phyloP scores from a whole-genome alignment of 768 basidiomycete species.

The Podaxis rugospora region DNA sequence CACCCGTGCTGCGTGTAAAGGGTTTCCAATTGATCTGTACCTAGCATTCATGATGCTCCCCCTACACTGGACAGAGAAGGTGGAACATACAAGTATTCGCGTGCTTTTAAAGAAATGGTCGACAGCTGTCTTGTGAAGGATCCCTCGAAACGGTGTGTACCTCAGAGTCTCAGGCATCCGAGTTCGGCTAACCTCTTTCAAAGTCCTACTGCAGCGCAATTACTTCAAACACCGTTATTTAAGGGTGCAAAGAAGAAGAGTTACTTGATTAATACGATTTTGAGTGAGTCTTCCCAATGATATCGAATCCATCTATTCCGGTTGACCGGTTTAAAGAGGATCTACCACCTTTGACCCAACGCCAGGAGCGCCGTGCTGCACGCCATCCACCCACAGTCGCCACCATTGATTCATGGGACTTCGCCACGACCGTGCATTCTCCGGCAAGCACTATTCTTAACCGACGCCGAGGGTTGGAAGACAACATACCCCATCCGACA shows the following conservation, averaged over 20 bases:
- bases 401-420: slow-evolving; percentile 82
- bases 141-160: slow-evolving; percentile 61
- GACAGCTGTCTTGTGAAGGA: slow-evolving; percentile 84
- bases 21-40: slow-evolving; percentile 4
- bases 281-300: slow-evolving; percentile 36
- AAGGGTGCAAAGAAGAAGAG: slow-evolving; percentile 72
- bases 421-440: slow-evolving; percentile 45
- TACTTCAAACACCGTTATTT: slow-evolving; percentile 81
- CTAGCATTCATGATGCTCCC: slow-evolving; percentile 69
- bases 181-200: not conserved
- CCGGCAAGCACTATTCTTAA: slow-evolving; percentile 25
- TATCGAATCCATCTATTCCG: not conserved
- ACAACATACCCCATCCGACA: not conserved
- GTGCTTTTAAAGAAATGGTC: slow-evolving; percentile 78
- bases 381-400: slow-evolving; percentile 30
- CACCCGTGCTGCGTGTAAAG: not conserved
- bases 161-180: not conserved
- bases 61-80: slow-evolving; percentile 74
- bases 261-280: slow-evolving; percentile 72
- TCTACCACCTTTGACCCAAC: slow-evolving; percentile 66
- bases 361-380: slow-evolving; percentile 63
- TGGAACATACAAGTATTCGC: slow-evolving; percentile 72
- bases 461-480: slow-evolving; percentile 19
- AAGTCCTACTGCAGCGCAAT: slow-evolving; percentile 73
- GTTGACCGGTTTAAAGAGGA: slow-evolving; percentile 34